Conservation (phyloP, 2,329 filamentous ascomycete species). For the Rhynchosporium agropyri region DNA sequence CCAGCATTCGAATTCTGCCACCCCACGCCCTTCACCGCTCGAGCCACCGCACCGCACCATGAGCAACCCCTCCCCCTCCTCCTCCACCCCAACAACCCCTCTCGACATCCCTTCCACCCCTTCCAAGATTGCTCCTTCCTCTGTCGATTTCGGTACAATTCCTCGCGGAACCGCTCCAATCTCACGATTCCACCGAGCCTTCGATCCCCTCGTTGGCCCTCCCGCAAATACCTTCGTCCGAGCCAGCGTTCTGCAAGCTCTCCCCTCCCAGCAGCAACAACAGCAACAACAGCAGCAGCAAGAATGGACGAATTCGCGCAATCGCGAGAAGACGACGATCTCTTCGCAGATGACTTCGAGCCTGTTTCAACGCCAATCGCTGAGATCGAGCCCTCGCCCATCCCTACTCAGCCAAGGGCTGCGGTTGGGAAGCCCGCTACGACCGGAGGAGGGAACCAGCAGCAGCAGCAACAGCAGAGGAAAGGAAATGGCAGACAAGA, state of each 20-base stretch:
- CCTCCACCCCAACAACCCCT: too few relatives aligned
- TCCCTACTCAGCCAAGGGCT: background rate
- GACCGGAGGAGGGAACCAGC: constrained; percentile 15
- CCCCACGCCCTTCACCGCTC: constrained; percentile 1
- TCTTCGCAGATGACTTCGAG: constrained; percentile 43
- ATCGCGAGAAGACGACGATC: constrained; percentile 41
- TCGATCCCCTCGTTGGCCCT: background rate
- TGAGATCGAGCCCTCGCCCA: constrained; percentile 24
- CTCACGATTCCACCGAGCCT: background rate
- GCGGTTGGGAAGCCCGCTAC: constrained; percentile 11
- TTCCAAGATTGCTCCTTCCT: background rate
- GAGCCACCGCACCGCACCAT: background rate
- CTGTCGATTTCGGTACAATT: constrained; percentile 7
- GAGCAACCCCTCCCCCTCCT: background rate
- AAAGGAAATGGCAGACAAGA: constrained; percentile 23
- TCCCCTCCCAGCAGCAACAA: background rate
- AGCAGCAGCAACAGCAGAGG: constrained; percentile 23
- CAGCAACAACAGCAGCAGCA: background rate
- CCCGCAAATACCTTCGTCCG: constrained; percentile 10
- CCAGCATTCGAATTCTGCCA: constrained; percentile 3
- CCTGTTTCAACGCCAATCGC: constrained; percentile 32
- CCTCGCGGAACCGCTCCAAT: constrained; percentile 9
- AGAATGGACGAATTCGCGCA: constrained; percentile 43
- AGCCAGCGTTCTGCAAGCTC: background rate
- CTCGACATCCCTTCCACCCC: constrained; percentile 2